A percentile compares a stretch with the other conserved stretches of the same genome.
These are phyloP conservation scores for Vararia minispora DNA, from an alignment of 768 basidiomycete genomes.

Conservation along the genomic window DNA sequence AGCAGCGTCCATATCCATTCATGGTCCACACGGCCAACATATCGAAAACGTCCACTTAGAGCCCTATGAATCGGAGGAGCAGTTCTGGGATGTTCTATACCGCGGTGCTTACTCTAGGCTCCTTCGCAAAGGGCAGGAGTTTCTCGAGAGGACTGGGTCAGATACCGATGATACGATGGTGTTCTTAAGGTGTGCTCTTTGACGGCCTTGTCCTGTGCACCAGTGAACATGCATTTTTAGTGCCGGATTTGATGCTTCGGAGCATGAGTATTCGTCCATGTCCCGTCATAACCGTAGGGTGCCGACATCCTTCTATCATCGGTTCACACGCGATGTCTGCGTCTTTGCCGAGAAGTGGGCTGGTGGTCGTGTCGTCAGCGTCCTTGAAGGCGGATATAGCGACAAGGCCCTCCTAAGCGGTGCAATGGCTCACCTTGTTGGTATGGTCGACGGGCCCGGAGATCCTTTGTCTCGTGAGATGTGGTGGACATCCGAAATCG, in stretches of 20 bases:
- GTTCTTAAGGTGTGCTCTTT: slow-evolving; percentile 62
- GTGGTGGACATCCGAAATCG: slow-evolving; percentile 22
- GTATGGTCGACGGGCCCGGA: slow-evolving; percentile 34
- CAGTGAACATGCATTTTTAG: slow-evolving; percentile 26
- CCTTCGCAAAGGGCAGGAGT: slow-evolving; percentile 56
- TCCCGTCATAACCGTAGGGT: slow-evolving; percentile 86
- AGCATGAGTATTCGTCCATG: slow-evolving; percentile 88
- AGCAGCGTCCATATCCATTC: slow-evolving; percentile 75
- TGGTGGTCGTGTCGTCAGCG: slow-evolving; percentile 64
- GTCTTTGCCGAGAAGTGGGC: slow-evolving; percentile 55
- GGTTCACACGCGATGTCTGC: slow-evolving; percentile 66
- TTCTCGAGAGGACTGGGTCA: slow-evolving; percentile 56
- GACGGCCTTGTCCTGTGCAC: not conserved
- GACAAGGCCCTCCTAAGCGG: slow-evolving; percentile 82
- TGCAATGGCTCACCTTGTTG: slow-evolving; percentile 69
- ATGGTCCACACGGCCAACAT: slow-evolving; percentile 76
- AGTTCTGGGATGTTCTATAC: slow-evolving; percentile 74
- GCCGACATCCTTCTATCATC: slow-evolving; percentile 75
- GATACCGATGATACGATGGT: slow-evolving; percentile 63
- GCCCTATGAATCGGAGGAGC: slow-evolving; percentile 53
- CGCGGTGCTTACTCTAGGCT: slow-evolving; percentile 49
- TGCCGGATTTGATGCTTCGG: slow-evolving; percentile 91
- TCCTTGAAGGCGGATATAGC: slow-evolving; percentile 93
- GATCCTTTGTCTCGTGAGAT: not conserved
- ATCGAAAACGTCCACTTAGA: slow-evolving; percentile 83